phyloP scores from a whole-genome alignment of 805 yeast species.

The Candida tibetensis region DNA sequence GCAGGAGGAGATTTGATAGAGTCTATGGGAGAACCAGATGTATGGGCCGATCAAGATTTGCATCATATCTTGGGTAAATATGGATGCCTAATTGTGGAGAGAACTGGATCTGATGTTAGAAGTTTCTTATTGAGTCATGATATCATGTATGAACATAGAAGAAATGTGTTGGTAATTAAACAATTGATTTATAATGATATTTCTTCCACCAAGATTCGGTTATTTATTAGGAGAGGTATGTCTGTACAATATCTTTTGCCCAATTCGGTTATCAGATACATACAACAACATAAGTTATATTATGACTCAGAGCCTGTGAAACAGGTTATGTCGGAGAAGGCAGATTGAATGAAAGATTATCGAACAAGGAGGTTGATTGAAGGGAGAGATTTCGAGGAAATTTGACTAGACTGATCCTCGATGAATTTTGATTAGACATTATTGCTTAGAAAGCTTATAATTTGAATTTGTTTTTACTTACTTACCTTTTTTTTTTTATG shows the following conservation, averaged over 20 bases:
- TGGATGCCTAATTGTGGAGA: conserved; percentile 94
- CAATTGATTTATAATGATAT: conserved; percentile 96
- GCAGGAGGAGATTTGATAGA: conserved; percentile 99
- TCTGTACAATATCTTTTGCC: conserved; percentile 93
- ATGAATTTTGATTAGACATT: too few relatives aligned
- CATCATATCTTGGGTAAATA: conserved; percentile 94
- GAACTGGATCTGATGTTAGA: conserved; percentile 95
- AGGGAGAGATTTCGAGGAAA: too few relatives aligned
- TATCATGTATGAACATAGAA: conserved; percentile 93
- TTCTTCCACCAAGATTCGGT: conserved; percentile 88
- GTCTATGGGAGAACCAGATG: conserved; percentile 99
- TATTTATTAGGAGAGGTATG: conserved; percentile 93
- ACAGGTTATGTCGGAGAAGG: conserved; percentile 56
- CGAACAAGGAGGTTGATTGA: too few relatives aligned
- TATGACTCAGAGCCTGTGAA: conserved; percentile 92
- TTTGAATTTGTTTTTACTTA: too few relatives aligned
- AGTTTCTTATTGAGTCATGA: conserved; percentile 90
- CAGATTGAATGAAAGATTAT: conserved; percentile 15
- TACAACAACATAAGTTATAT: conserved; percentile 87
- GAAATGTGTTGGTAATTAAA: conserved; percentile 90
- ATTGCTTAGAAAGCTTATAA: too few relatives aligned
- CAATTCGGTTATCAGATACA: conserved; percentile 89
- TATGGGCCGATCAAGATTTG: conserved; percentile 95
- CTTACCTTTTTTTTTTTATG: too few relatives aligned
- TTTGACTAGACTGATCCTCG: too few relatives aligned